Base-by-base conservation (phyloP, 2,329 filamentous ascomycete species). In the Alternaria brassicae region DNA sequence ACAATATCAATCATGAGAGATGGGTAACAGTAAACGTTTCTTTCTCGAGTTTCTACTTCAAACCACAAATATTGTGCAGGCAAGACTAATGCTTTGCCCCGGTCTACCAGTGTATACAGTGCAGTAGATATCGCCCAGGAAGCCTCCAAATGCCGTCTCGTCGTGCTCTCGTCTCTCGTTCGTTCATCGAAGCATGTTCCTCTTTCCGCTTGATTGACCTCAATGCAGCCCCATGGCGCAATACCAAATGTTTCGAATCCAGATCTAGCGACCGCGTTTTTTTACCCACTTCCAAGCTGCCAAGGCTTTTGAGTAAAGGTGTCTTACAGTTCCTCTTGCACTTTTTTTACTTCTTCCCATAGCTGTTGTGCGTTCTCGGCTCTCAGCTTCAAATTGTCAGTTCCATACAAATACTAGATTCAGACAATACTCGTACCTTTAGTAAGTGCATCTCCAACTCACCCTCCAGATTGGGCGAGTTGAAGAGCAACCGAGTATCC, bases 401-500 rank as follows among this genome's bases (percentile, higher is more conserved):
- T 39, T 53, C 19, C 25, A 6, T 4, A 27, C n/a, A 28, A n/a
- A 30, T 5, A 19, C n/a, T 27, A 13, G 32, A 7, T 13, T 9
- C 25, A 23, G 19, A 27, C 40, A 19, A 30, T 34, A 4, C 19
- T 71, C 79, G 69, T 78, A 88, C 87, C 78, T 86, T 86, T 34
- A 89, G 75, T 63, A 87, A 77, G 56, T 87, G 78, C 58, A 83
- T 80, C 36, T 85, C 81, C 47, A 85, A 74, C 56, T 81, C 82
- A 6, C 82, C 84, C 47, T 84, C 81, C 61, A 60, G 47, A 2
- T 87, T 84, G 6, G 84, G 78, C 50, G 84, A 84, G 60, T 83
- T 82, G 69, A 96, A 86, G 53, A 86, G 85, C 47, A 92, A 84
- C 42, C 87, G 85, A 77, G 92, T 92, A 61, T 90, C 85, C 40